Evolutionary conservation across 306 rosid genomes (phyloP).

Genomic region (Rosa chinensis): DNA sequence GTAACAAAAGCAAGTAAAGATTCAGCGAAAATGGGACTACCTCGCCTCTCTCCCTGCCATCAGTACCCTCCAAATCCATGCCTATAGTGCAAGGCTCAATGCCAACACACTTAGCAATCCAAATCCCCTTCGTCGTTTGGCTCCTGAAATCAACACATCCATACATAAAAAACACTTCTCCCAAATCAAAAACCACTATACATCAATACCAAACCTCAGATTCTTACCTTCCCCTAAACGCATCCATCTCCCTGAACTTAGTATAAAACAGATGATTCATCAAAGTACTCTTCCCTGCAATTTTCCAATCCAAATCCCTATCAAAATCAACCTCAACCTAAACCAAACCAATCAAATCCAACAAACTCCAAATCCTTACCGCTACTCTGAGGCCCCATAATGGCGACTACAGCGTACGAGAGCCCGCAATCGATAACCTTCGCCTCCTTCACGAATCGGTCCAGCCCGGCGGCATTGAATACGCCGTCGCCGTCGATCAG

Average conservation of each 20-base stretch:
- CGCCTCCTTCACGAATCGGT: conserved; percentile 43
- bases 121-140: conserved; percentile 93
- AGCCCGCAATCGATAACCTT: conserved; percentile 59
- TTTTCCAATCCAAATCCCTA: background rate
- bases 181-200: background rate
- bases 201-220: background rate
- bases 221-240: conserved; percentile 73
- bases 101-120: conserved; percentile 85
- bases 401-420: conserved; percentile 84
- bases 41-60: conserved; percentile 99
- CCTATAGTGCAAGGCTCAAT: conserved; percentile 84
- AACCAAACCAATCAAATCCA: background rate
- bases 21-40: conserved; percentile 37
- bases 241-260: conserved; percentile 92
- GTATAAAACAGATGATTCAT: conserved; percentile 83
- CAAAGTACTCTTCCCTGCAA: conserved; percentile 86
- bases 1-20: background rate
- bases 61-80: conserved; percentile 99
- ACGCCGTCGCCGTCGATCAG: conserved; percentile 69
- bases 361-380: conserved; percentile 36
- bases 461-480: conserved; percentile 71
- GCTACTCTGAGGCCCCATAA: conserved; percentile 98
- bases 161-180: background rate
- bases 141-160: conserved; percentile 40
- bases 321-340: background rate